Evolutionary conservation across 176 grass and related monocot species (phyloP).

Genomic region (Rhynchospora breviuscula): DNA sequence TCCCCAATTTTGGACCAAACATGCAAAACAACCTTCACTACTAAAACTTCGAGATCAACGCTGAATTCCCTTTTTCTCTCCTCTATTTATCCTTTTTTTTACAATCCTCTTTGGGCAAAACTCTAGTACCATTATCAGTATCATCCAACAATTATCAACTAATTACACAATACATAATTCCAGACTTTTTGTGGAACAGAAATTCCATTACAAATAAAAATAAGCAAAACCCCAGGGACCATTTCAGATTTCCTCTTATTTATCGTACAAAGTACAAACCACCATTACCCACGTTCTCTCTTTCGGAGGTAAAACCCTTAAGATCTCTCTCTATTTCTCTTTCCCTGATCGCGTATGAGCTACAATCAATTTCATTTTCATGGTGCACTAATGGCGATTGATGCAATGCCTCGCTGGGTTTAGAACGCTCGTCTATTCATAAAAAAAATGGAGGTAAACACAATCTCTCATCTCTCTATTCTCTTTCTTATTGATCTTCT

Average conservation of each 20-base stretch:
- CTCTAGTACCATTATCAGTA: background rate
- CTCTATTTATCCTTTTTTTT: background rate
- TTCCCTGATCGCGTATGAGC: background rate
- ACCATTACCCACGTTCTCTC: slow-evolving; percentile 15
- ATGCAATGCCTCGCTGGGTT: background rate
- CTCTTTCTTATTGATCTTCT: background rate
- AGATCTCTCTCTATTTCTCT: background rate
- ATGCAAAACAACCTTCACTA: slow-evolving; percentile 9
- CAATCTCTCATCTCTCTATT: background rate
- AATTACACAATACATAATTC: too few relatives aligned
- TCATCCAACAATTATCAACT: background rate
- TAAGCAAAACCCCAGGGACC: background rate
- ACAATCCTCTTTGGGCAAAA: background rate
- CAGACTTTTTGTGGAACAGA: background rate
- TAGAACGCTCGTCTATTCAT: background rate
- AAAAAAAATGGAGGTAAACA: background rate
- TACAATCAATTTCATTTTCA: slow-evolving; percentile 4
- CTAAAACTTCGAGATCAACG: background rate
- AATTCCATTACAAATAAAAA: background rate
- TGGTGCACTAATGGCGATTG: background rate
- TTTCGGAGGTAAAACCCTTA: background rate
- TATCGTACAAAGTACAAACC: background rate
- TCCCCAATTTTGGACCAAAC: background rate
- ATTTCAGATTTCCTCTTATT: background rate
- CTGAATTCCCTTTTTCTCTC: background rate